Base-by-base conservation (phyloP, 2,329 filamentous ascomycete species). In the Arachnomyces sp. region DNA sequence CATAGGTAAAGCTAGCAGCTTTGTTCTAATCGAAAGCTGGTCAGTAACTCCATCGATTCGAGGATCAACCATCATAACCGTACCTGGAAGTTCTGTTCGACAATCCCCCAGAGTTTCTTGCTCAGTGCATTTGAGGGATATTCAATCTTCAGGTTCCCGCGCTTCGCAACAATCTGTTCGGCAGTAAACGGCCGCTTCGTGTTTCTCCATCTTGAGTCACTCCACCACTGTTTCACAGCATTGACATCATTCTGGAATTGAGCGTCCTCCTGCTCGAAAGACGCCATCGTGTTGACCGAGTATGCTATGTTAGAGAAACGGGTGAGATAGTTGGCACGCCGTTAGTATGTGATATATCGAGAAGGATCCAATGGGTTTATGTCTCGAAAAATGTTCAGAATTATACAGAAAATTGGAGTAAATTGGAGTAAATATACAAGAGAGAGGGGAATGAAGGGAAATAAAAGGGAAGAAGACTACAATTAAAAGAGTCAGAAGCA, bases 81-180 rank as follows among this genome's bases (percentile, higher is more conserved):
- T 65, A 92, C 87, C 71, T 84, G 72, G 74, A 92, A 98, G 52
- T 88, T 82, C 29, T 74, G 68, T 71, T 98, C 92, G 28, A 98
- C 73, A 47, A 89, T 89, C 31, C 75, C 75, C 89, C 89, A 98
- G 38, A 96, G 74, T 78, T 98, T 98, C 77, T 95, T 95, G 35
- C 85, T 77, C 68, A 89, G 82, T 13, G 71, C 71, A 63, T 93
- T 94, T 69, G 89, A 92, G 14, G 92, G 83, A 62, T 96, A 96
- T 48, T 93, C 77, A 54, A 96, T 84, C 67, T 84, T 86, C 55
- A 98, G 71, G 57, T 84, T 89, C 43, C 92, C 92, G 59, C 92
- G 77, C 78, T 98, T 98, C 38, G 86, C 82, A 48, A 94, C 92
- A 59, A 98, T 96, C 69, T 94, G 86, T 74, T 96, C 92, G 25